Evolutionary conservation across 2,329 filamentous ascomycete species (phyloP), one percentile per base, ranked within the genome.

Genomic region (Colletotrichum truncatum): DNA sequence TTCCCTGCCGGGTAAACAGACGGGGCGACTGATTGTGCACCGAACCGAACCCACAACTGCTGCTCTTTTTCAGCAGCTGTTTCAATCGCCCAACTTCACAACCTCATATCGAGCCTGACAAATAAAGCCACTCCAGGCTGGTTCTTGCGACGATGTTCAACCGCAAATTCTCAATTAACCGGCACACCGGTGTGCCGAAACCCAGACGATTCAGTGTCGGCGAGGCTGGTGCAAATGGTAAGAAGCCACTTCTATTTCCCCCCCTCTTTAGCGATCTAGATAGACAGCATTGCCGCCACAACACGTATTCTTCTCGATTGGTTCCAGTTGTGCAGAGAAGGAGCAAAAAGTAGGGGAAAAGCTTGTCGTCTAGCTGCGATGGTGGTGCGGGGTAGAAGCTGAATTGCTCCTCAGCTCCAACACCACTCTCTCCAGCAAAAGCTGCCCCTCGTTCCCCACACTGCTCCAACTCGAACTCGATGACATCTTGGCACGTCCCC

Each of bases 91-190:
- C 26, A 26, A 25, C 14, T 36, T 38, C 41, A 16, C 41, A 34
- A 14, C 36, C 52, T 36, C 26, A 26, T n/a, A 28, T 34, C 14
- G n/a, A 43, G 11, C 8, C 26, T 32, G 39, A 45, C 38, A 45
- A 25, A n/a, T n/a, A 43, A 43, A 43, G n/a, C 21, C 25, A 21
- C 46, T 14, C 11, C 34, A 8, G 12, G 18, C 36, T 34, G 36
- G 30, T 16, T 32, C 38, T 10, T 26, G 30, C 23, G 26, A 16
- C 73, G 79, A 85, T 85, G 80, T 86, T 86, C 71, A 78, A 80
- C 74, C 83, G 88, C 79, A 89, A 89, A 75, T 90, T 90, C 77
- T 89, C 87, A 68, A 89, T 90, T 79, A 89, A 90, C 78, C 83
- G 87, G 73, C 86, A 89, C 73, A 89, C 88, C 55, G 88, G 88